Percentiles rank a stretch among this genome's conserved stretches.
phyloP scores from a whole-genome alignment of 345 rosid species.

The Heritiera littoralis region DNA sequence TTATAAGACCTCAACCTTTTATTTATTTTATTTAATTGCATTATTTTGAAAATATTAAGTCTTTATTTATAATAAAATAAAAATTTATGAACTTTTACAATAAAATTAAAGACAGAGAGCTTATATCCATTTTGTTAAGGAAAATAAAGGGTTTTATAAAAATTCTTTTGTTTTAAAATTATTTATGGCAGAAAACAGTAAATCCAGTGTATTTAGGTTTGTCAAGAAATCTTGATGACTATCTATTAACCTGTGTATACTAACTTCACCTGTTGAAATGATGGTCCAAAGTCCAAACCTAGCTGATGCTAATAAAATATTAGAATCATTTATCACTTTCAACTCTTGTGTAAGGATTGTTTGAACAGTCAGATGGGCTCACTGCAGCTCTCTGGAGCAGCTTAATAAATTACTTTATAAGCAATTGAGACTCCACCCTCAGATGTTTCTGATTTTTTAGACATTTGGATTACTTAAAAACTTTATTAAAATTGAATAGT shows the following conservation, averaged over 20 bases:
- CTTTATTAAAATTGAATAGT: not conserved
- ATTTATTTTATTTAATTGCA: too few relatives aligned
- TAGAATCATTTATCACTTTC: not conserved
- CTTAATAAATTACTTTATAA: slow-evolving; percentile 15
- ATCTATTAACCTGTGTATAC: not conserved
- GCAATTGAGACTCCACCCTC: slow-evolving; percentile 10
- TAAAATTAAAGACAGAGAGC: too few relatives aligned
- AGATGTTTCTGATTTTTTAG: not conserved
- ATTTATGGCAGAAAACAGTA: too few relatives aligned
- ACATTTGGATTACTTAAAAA: not conserved
- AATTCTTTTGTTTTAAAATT: too few relatives aligned
- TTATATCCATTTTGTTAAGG: too few relatives aligned
- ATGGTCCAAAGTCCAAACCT: not conserved
- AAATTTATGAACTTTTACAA: too few relatives aligned
- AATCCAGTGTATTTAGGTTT: not conserved
- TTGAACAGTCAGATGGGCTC: not conserved
- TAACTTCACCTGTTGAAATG: not conserved
- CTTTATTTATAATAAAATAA: too few relatives aligned
- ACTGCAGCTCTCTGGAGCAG: slow-evolving; percentile 2
- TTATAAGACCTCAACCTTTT: too few relatives aligned
- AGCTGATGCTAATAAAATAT: not conserved
- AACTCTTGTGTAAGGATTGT: not conserved
- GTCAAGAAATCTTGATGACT: not conserved
- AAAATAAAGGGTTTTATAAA: too few relatives aligned
- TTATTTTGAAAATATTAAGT: too few relatives aligned